Evolutionary conservation across 2,329 filamentous ascomycete species (phyloP).

Genomic region (Sporothrix pallida): DNA sequence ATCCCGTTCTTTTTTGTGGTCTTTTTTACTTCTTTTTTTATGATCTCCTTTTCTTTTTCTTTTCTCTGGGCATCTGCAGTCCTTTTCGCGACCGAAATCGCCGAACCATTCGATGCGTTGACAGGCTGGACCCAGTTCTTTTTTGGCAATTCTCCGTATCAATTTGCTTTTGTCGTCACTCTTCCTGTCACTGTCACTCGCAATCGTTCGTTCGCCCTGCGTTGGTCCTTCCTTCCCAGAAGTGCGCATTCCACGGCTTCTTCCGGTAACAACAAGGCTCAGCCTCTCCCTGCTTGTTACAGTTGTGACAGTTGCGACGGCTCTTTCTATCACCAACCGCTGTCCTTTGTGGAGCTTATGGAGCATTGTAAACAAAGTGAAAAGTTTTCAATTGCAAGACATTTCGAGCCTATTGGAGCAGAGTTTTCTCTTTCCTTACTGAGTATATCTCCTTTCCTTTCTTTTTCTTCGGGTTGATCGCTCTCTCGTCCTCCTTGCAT

Average conservation of each 20-base stretch:
- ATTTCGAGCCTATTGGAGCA: neutral
- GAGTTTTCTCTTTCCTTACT: neutral
- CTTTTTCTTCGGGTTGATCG: slow-evolving; percentile 7
- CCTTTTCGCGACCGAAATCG: neutral
- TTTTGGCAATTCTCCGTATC: neutral
- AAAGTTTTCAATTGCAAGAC: slow-evolving; percentile 21
- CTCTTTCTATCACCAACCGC: neutral
- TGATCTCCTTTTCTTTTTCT: neutral
- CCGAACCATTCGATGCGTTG: slow-evolving; percentile 19
- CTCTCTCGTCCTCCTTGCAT: slow-evolving; percentile 20
- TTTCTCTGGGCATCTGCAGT: no score
- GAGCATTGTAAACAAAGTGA: slow-evolving; percentile 5
- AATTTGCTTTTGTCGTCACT: neutral
- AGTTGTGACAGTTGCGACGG: neutral
- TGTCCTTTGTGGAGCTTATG: neutral
- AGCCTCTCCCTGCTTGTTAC: neutral
- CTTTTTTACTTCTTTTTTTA: neutral
- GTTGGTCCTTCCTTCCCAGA: slow-evolving; percentile 19
- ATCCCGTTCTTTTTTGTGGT: slow-evolving; percentile 9
- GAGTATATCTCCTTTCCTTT: neutral
- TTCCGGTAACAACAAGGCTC: neutral
- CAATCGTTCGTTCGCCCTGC: slow-evolving; percentile 2
- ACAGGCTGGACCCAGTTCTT: slow-evolving; percentile 2
- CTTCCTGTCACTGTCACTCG: neutral
- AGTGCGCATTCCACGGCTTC: slow-evolving; percentile 11